Evolutionary conservation across 768 basidiomycete species (phyloP).

Genomic region (Pulveroboletus sp.): DNA sequence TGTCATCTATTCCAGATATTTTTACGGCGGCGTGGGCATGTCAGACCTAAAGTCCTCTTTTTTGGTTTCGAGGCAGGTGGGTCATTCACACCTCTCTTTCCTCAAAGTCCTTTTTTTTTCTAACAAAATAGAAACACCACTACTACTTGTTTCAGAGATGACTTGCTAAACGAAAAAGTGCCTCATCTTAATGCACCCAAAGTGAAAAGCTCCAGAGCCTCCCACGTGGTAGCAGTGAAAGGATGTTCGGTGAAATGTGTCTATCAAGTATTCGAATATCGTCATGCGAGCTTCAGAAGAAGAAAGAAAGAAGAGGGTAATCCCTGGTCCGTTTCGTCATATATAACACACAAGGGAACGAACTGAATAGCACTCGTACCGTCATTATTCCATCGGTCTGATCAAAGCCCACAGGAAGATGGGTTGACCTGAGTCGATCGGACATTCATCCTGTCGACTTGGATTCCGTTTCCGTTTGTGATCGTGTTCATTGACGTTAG

Average conservation of each 20-base stretch:
- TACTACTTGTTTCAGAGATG: background rate
- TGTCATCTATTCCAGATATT: constrained; percentile 49
- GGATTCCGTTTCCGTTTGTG: constrained; percentile 42
- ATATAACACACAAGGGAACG: no score
- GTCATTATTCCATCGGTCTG: no score
- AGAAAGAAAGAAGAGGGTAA: no score
- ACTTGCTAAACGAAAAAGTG: background rate
- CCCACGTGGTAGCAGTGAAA: no score
- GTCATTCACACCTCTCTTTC: background rate
- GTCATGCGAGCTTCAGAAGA: no score
- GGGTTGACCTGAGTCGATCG: constrained; percentile 38
- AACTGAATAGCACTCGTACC: no score
- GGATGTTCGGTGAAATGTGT: no score
- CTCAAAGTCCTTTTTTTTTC: background rate
- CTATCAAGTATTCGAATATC: no score
- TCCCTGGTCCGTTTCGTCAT: no score
- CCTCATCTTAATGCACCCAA: no score
- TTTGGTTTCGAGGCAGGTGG: background rate
- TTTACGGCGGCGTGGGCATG: constrained; percentile 45
- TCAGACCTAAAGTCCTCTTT: constrained; percentile 28
- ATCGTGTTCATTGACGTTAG: constrained; percentile 49
- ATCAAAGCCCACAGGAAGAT: constrained; percentile 42
- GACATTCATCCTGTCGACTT: constrained; percentile 46
- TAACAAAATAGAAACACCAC: background rate
- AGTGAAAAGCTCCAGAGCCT: no score